Percentiles rank a stretch among this genome's conserved stretches.
These are phyloP conservation scores for Trametes pubescens DNA, from an alignment of 1,284 basidiomycete species.

Conservation along the genomic window DNA sequence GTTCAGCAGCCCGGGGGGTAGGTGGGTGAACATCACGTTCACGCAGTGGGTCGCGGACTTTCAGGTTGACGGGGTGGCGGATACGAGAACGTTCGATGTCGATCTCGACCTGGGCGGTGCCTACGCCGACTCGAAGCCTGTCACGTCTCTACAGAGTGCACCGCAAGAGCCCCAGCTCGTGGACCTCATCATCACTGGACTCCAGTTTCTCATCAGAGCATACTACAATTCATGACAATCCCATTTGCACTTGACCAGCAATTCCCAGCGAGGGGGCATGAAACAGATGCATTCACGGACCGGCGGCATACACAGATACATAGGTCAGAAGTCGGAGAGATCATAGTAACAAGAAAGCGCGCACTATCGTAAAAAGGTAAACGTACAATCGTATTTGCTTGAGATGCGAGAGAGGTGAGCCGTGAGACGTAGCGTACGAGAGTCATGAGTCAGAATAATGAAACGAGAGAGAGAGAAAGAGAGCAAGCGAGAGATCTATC, in stretches of 20 bases:
- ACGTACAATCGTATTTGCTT: constrained; percentile 11
- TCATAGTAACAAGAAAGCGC: constrained; percentile 15
- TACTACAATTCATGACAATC: neutral
- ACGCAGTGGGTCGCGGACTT: neutral
- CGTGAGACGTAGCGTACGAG: neutral
- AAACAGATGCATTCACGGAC: constrained; percentile 4
- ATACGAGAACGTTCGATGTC: neutral
- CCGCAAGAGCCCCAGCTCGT: neutral
- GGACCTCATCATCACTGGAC: neutral
- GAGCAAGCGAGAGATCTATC: constrained; percentile 7
- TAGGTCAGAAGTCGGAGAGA: constrained; percentile 3
- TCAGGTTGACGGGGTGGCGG: neutral
- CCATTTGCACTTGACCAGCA: too few species aligned
- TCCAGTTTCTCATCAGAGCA: neutral
- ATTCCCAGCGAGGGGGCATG: neutral
- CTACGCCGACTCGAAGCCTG: neutral
- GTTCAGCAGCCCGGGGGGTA: neutral
- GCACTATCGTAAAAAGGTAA: constrained; percentile 11
- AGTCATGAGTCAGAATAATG: constrained; percentile 1
- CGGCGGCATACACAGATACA: constrained; percentile 18
- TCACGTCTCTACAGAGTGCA: neutral
- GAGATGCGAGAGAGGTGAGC: constrained; percentile 2
- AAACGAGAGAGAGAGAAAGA: neutral
- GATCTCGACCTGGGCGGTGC: neutral
- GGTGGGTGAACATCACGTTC: neutral